Percentiles rank a stretch among this genome's conserved stretches.
phyloP scores from a whole-genome alignment of 2,329 filamentous ascomycete species.

The Exserohilum turcica region DNA sequence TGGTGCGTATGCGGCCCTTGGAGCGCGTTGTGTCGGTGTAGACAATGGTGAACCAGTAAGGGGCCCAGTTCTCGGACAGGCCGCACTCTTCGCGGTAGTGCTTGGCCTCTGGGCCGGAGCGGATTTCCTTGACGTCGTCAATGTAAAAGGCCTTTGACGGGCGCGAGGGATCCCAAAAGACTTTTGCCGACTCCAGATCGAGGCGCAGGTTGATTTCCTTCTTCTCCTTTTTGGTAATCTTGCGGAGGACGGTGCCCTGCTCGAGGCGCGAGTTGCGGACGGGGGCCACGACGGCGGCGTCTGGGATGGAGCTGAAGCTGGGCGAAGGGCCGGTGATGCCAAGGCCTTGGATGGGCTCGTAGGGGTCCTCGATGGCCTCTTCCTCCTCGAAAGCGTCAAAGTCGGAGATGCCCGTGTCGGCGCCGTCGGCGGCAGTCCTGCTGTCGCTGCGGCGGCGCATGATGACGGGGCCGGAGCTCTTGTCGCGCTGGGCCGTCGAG shows the following conservation, averaged over 20 bases:
- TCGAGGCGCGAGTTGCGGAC: conserved; percentile 78
- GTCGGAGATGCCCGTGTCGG: conserved; percentile 56
- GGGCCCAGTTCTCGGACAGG: conserved; percentile 68
- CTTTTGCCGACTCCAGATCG: conserved; percentile 81
- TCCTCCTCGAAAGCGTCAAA: conserved; percentile 58
- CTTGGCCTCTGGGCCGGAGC: conserved; percentile 79
- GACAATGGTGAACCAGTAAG: conserved; percentile 86
- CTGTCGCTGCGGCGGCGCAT: conserved; percentile 88
- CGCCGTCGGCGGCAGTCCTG: conserved; percentile 67
- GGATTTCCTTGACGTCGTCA: conserved; percentile 92
- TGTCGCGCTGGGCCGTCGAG: conserved; percentile 74
- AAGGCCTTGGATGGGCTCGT: conserved; percentile 48
- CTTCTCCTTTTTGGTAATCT: conserved; percentile 83
- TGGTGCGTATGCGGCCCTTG: conserved; percentile 75
- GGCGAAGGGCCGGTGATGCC: conserved; percentile 46
- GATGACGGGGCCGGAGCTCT: conserved; percentile 86
- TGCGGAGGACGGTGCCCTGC: conserved; percentile 76
- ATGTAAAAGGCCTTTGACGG: conserved; percentile 88
- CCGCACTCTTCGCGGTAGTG: conserved; percentile 88
- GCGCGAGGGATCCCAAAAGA: conserved; percentile 82
- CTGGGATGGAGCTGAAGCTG: conserved; percentile 47
- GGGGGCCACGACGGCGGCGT: conserved; percentile 62
- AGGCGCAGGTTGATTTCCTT: conserved; percentile 76
- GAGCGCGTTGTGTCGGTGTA: conserved; percentile 79
- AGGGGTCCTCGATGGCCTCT: conserved; percentile 55